phyloP scores from a whole-genome alignment of 805 yeast genomes.

The Nakazawaea wickerhamii region DNA sequence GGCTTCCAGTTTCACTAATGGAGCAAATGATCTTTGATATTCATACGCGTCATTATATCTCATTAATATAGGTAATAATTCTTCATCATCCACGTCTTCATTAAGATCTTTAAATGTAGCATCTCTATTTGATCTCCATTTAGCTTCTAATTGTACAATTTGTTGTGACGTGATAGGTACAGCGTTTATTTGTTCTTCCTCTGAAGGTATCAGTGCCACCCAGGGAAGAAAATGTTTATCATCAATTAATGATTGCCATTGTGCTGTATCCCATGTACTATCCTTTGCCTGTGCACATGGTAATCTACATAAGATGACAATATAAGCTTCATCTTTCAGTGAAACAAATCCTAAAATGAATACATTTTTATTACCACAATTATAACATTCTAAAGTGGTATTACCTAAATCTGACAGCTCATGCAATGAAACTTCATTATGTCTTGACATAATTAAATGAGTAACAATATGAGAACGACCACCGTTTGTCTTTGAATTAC shows the following conservation, averaged over 20 bases:
- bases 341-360: constrained; percentile 82
- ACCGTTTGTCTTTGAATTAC: constrained; percentile 61
- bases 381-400: constrained; percentile 80
- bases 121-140: constrained; percentile 70
- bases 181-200: constrained; percentile 54
- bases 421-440: constrained; percentile 68
- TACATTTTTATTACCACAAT: constrained; percentile 78
- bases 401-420: constrained; percentile 84
- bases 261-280: constrained; percentile 77
- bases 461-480: constrained; percentile 78
- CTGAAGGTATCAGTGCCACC: constrained; percentile 70
- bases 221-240: constrained; percentile 74
- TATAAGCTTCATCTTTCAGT: constrained; percentile 81
- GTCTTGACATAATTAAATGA: constrained; percentile 78
- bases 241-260: constrained; percentile 85
- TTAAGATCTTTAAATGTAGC: constrained; percentile 70
- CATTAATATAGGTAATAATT: constrained; percentile 65
- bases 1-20: constrained; percentile 75
- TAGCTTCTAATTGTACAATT: constrained; percentile 67
- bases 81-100: constrained; percentile 45
- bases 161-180: constrained; percentile 56
- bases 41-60: constrained; percentile 79
- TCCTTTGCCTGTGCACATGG: constrained; percentile 82
- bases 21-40: constrained; percentile 81
- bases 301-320: constrained; percentile 78